Evolutionary conservation across 306 rosid species (phyloP).

Genomic region (Quercus gilva): DNA sequence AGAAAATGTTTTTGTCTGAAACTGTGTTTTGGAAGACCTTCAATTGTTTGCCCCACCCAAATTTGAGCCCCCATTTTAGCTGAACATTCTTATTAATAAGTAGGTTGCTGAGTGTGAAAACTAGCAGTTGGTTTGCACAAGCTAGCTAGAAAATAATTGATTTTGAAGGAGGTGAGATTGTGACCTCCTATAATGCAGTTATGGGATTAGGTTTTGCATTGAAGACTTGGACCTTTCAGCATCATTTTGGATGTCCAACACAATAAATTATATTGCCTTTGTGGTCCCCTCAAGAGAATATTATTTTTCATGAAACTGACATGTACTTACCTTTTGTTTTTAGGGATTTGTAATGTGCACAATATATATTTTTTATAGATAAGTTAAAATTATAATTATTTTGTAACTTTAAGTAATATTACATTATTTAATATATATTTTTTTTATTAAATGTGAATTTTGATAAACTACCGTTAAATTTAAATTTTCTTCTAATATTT

Average conservation of each 20-base stretch:
- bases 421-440: too few relatives aligned
- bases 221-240: constrained; percentile 41
- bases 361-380: background rate
- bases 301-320: constrained; percentile 26
- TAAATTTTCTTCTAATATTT: too few relatives aligned
- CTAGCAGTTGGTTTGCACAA: constrained; percentile 26
- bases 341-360: background rate
- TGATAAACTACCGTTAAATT: too few relatives aligned
- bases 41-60: too few relatives aligned
- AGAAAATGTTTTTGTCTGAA: too few relatives aligned
- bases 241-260: constrained; percentile 38
- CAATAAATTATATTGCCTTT: constrained; percentile 32
- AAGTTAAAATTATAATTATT: too few relatives aligned
- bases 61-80: too few relatives aligned
- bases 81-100: too few relatives aligned
- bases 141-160: constrained; percentile 11
- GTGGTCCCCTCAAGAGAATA: constrained; percentile 64
- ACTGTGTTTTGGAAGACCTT: too few relatives aligned
- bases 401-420: too few relatives aligned
- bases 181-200: constrained; percentile 52
- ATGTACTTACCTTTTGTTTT: background rate
- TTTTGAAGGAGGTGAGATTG: constrained; percentile 37
- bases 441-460: too few relatives aligned
- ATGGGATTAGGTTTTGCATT: constrained; percentile 62
- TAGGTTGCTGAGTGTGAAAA: constrained; percentile 17